Evolutionary conservation across 2,329 filamentous ascomycete genomes (phyloP), one percentile per base, ranked within the genome.

Genomic region (Cladosporium sp.): DNA sequence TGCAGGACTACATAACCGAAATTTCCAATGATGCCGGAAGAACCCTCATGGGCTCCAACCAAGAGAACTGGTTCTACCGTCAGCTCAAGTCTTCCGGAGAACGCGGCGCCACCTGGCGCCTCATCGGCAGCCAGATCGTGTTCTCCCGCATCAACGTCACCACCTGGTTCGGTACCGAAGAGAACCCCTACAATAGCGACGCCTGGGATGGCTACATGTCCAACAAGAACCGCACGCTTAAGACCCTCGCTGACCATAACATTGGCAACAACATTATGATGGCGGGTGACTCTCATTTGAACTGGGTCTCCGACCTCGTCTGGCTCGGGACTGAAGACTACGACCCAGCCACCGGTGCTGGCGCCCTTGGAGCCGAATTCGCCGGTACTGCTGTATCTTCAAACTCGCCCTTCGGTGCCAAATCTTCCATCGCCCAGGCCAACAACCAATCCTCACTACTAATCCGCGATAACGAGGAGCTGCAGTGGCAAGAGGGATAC

Each of bases 191-290:
- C 54, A 82, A 88, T 72, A 82, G 83, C 68, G 87, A 58, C 21
- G 78, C 80, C 28, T 87, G 84, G 84, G 81, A 88, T 71, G 89
- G 89, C 1, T 92, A 92, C 71, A 77, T 83, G 64, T 83, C 88
- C 5, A 91, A 91, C 76, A 82, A 86, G 56, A 91, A 92, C 78
- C 83, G 89, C 49, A 91, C 90, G 0, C 80, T 91, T 14, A 78
- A 86, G 70, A 85, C 86, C 49, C 77, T 92, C 8, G 69, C 67
- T 51, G 83, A 86, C 63, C 85, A 90, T 73, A 81, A 86, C 14
- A 91, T 92, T 70, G 79, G 78, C 65, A 91, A 92, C 79, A 91
- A 88, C 71, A 84, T 92, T 70, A 86, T 92, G 71, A 82, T 92
- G 23, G 83, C 89, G 0, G 90, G 89, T 13, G 89, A 92, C 72